phyloP scores from a whole-genome alignment of 2,329 filamentous ascomycete species.

The Fusarium sp. region DNA sequence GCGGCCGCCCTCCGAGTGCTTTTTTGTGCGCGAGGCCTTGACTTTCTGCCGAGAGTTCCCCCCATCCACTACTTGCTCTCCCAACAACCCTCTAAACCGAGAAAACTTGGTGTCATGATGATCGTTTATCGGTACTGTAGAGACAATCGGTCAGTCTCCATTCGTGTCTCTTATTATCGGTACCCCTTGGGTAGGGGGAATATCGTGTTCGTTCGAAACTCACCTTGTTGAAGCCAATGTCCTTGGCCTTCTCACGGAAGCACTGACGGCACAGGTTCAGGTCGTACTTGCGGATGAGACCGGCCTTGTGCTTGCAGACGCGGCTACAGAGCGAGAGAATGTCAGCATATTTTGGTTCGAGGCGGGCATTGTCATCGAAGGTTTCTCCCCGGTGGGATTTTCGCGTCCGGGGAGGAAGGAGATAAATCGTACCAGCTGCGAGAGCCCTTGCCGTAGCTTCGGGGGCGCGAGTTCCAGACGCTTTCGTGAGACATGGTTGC shows the following conservation, averaged over 20 bases:
- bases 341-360: slow-evolving; percentile 44
- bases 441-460: slow-evolving; percentile 96
- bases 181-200: background rate
- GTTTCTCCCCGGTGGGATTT: background rate
- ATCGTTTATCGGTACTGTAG: slow-evolving; percentile 52
- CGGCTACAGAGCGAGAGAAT: slow-evolving; percentile 57
- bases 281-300: slow-evolving; percentile 99
- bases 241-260: slow-evolving; percentile 79
- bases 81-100: slow-evolving; percentile 35
- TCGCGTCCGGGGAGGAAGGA: slow-evolving; percentile 7
- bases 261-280: slow-evolving; percentile 87
- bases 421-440: slow-evolving; percentile 80
- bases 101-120: slow-evolving; percentile 40
- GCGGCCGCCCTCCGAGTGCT: slow-evolving; percentile 55
- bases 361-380: background rate
- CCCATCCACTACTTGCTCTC: slow-evolving; percentile 34
- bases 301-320: slow-evolving; percentile 90
- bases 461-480: slow-evolving; percentile 99
- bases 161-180: background rate
- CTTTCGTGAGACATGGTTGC: slow-evolving; percentile 81
- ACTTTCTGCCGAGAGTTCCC: slow-evolving; percentile 42
- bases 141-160: slow-evolving; percentile 28
- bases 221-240: slow-evolving; percentile 81
- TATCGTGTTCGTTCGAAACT: slow-evolving; percentile 36
- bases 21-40: slow-evolving; percentile 49